phyloP scores from a whole-genome alignment of 2,329 filamentous ascomycete genomes.

The Paecilomyces dactylethromorphus region DNA sequence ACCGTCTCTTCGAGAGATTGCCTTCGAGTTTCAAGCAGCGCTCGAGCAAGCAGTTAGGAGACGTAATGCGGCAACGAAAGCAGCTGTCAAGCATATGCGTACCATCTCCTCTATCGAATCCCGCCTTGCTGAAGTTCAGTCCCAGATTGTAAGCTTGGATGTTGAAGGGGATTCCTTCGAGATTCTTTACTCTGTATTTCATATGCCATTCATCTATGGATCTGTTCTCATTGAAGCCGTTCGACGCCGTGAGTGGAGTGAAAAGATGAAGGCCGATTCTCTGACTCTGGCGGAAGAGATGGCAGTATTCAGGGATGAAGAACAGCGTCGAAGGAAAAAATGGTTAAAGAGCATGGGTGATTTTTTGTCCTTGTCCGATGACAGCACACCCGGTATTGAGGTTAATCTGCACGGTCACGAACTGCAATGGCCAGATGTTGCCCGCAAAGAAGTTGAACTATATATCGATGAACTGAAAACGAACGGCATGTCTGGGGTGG shows the following conservation, averaged over 20 bases:
- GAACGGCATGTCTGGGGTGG: slow-evolving; percentile 58
- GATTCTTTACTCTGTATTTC: slow-evolving; percentile 69
- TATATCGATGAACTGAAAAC: slow-evolving; percentile 63
- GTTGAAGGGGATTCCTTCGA: slow-evolving; percentile 78
- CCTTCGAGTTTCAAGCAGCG: slow-evolving; percentile 47
- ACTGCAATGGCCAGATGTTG: slow-evolving; percentile 70
- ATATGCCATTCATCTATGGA: slow-evolving; percentile 83
- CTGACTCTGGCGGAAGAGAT: slow-evolving; percentile 86
- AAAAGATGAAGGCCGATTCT: slow-evolving; percentile 84
- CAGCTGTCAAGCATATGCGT: slow-evolving; percentile 70
- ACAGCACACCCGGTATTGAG: slow-evolving; percentile 69
- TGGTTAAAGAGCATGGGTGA: slow-evolving; percentile 84
- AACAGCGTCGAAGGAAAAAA: slow-evolving; percentile 77
- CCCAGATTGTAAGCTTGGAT: slow-evolving; percentile 63
- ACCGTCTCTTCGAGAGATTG: slow-evolving; percentile 53
- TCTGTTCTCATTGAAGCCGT: slow-evolving; percentile 82
- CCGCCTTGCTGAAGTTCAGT: slow-evolving; percentile 64
- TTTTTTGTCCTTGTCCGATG: slow-evolving; percentile 60
- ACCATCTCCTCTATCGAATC: slow-evolving; percentile 74
- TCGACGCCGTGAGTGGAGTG: slow-evolving; percentile 79
- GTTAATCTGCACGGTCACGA: slow-evolving; percentile 78
- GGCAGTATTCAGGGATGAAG: slow-evolving; percentile 85
- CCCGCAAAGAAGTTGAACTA: slow-evolving; percentile 67
- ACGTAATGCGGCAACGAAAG: slow-evolving; percentile 61
- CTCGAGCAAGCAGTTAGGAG: slow-evolving; percentile 50